Conservation (phyloP, 805 yeast genomes). For the Sugiyamaella chiloensis region DNA sequence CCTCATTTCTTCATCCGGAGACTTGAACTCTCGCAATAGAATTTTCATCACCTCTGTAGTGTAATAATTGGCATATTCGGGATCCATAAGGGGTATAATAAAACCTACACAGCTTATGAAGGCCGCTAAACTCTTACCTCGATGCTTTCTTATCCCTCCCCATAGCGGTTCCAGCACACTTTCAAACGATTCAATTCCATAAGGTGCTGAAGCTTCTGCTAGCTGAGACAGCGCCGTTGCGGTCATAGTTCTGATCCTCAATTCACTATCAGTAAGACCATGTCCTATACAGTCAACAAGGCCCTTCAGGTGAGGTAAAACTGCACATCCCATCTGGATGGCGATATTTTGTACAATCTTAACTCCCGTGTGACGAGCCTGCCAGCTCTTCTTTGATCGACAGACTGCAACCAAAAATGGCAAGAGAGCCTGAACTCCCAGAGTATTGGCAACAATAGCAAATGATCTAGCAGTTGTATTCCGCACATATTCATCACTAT, state of each 20-base stretch:
- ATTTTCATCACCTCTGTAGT: slow-evolving; percentile 69
- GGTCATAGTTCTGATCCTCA: slow-evolving; percentile 63
- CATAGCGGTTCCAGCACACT: slow-evolving; percentile 69
- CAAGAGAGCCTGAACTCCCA: slow-evolving; percentile 66
- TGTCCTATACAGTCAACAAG: slow-evolving; percentile 59
- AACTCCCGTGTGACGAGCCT: slow-evolving; percentile 79
- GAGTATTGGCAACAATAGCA: slow-evolving; percentile 77
- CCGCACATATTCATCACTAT: slow-evolving; percentile 75
- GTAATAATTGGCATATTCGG: slow-evolving; percentile 74
- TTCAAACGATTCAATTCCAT: slow-evolving; percentile 88
- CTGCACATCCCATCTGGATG: slow-evolving; percentile 60
- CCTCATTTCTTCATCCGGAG: slow-evolving; percentile 88
- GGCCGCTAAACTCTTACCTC: slow-evolving; percentile 75
- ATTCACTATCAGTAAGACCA: slow-evolving; percentile 63
- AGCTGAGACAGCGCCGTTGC: slow-evolving; percentile 69
- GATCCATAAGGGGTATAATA: slow-evolving; percentile 81
- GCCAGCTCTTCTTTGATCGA: slow-evolving; percentile 71
- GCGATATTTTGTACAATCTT: slow-evolving; percentile 76
- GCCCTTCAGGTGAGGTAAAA: slow-evolving; percentile 68
- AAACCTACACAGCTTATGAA: slow-evolving; percentile 75
- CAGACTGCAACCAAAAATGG: slow-evolving; percentile 85
- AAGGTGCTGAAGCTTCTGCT: slow-evolving; percentile 81
- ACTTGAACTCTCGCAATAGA: slow-evolving; percentile 64
- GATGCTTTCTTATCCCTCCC: slow-evolving; percentile 69
- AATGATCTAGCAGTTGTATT: slow-evolving; percentile 72